phyloP scores from a whole-genome alignment of 495 filamentous ascomycete genomes.

The Chaetomium fimeti region DNA sequence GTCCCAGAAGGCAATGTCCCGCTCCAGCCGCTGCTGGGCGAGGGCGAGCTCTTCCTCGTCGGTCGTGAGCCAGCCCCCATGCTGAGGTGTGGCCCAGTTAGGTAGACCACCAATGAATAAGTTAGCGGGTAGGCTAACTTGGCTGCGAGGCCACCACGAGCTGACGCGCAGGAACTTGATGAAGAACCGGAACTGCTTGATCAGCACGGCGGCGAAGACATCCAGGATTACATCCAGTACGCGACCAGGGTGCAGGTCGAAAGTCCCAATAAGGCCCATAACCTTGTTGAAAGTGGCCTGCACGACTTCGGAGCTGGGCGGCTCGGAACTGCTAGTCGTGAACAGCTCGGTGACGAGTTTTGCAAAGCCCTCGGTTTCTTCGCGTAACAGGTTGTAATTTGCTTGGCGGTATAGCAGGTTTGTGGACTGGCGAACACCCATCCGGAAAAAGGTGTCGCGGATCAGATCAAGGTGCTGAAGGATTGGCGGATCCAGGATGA shows the following conservation, averaged over 20 bases:
- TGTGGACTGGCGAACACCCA: constrained; percentile 84
- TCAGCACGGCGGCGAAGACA: constrained; percentile 45
- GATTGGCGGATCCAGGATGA: constrained; percentile 73
- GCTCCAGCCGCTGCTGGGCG: constrained; percentile 52
- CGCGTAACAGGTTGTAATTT: constrained; percentile 91
- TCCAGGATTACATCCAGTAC: constrained; percentile 81
- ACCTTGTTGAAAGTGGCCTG: constrained; percentile 55
- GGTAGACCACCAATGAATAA: constrained; percentile 60
- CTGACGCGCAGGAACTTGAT: constrained; percentile 85
- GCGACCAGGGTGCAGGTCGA: constrained; percentile 70
- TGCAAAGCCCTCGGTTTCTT: constrained; percentile 92
- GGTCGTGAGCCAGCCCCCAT: constrained; percentile 52
- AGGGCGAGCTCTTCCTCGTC: constrained; percentile 63
- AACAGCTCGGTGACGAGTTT: constrained; percentile 64
- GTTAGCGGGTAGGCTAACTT: constrained; percentile 35
- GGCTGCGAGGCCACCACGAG: constrained; percentile 91
- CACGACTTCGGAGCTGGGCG: constrained; percentile 49
- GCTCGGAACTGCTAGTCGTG: constrained; percentile 55
- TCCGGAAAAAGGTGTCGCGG: constrained; percentile 75
- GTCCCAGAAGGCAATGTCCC: constrained; percentile 79
- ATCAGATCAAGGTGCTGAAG: constrained; percentile 75
- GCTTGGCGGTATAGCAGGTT: constrained; percentile 91
- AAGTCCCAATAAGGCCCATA: constrained; percentile 63
- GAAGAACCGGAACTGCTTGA: constrained; percentile 74
- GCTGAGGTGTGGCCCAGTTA: constrained; percentile 75